Percentiles rank a stretch among this genome's conserved stretches.
Conservation (phyloP, 2,329 filamentous ascomycete species). For the Penicillium vulpinum region DNA sequence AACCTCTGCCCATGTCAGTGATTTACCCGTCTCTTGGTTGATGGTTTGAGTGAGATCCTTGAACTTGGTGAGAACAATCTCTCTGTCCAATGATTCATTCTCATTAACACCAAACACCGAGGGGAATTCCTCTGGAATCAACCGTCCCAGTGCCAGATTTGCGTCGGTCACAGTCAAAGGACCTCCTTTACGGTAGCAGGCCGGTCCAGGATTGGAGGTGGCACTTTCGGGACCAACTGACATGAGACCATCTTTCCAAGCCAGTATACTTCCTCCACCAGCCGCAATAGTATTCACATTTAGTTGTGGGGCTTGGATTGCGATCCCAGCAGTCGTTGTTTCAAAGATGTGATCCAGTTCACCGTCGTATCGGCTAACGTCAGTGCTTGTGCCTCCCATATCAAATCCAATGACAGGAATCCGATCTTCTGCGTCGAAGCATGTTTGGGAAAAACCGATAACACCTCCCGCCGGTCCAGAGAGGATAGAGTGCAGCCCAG, state of each 20-base stretch:
- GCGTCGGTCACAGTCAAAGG: slow-evolving; percentile 88
- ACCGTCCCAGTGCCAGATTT: slow-evolving; percentile 79
- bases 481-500: slow-evolving; percentile 78
- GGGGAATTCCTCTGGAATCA: slow-evolving; percentile 88
- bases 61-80: slow-evolving; percentile 72
- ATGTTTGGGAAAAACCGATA: slow-evolving; percentile 86
- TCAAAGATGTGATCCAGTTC: slow-evolving; percentile 90
- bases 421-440: slow-evolving; percentile 74
- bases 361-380: slow-evolving; percentile 80
- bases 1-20: slow-evolving; percentile 58
- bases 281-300: slow-evolving; percentile 94
- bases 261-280: slow-evolving; percentile 67
- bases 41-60: slow-evolving; percentile 73
- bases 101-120: slow-evolving; percentile 16
- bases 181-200: slow-evolving; percentile 85
- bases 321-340: slow-evolving; percentile 85
- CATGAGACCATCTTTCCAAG: slow-evolving; percentile 83
- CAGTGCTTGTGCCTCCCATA: slow-evolving; percentile 91
- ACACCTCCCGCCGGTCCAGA: slow-evolving; percentile 91
- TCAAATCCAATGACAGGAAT: slow-evolving; percentile 90
- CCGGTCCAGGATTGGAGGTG: slow-evolving; percentile 81
- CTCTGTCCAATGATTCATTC: slow-evolving; percentile 68
- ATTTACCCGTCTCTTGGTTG: slow-evolving; percentile 60
- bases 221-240: slow-evolving; percentile 87
- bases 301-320: slow-evolving; percentile 85